phyloP scores from a whole-genome alignment of 106 monocot species.

The Dendrobium huoshanense region DNA sequence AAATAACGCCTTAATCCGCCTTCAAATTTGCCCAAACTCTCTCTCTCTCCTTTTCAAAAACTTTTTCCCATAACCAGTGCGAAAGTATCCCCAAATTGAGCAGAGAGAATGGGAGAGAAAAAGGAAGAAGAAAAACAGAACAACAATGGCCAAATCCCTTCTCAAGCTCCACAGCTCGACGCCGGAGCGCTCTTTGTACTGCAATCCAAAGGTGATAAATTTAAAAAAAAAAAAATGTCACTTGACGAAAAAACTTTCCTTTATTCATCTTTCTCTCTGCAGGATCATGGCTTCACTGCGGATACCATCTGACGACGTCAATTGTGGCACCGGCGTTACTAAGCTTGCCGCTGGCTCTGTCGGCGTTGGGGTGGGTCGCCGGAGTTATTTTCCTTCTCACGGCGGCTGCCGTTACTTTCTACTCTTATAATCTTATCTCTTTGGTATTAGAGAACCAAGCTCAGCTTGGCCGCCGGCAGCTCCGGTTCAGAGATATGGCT shows the following conservation, averaged over 20 bases:
- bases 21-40: too few relatives aligned
- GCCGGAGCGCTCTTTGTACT: slow-evolving; percentile 76
- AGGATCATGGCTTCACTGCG: slow-evolving; percentile 89
- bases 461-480: slow-evolving; percentile 49
- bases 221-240: too few relatives aligned
- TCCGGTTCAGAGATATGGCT: slow-evolving; percentile 89
- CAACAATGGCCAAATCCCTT: slow-evolving; percentile 4
- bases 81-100: background rate
- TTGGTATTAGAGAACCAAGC: slow-evolving; percentile 70
- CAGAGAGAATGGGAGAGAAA: background rate
- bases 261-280: background rate
- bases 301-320: slow-evolving; percentile 86
- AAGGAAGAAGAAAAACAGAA: background rate
- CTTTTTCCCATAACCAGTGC: too few relatives aligned
- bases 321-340: slow-evolving; percentile 84
- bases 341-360: slow-evolving; percentile 74
- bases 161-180: slow-evolving; percentile 31
- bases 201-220: slow-evolving; percentile 40
- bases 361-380: slow-evolving; percentile 46
- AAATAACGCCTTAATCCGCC: too few relatives aligned
- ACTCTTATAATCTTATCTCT: slow-evolving; percentile 91
- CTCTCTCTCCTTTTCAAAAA: too few relatives aligned
- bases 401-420: slow-evolving; percentile 72
- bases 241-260: too few relatives aligned
- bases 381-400: slow-evolving; percentile 41